phyloP scores from a whole-genome alignment of 1,284 basidiomycete species.

The Ustilago trichophora region DNA sequence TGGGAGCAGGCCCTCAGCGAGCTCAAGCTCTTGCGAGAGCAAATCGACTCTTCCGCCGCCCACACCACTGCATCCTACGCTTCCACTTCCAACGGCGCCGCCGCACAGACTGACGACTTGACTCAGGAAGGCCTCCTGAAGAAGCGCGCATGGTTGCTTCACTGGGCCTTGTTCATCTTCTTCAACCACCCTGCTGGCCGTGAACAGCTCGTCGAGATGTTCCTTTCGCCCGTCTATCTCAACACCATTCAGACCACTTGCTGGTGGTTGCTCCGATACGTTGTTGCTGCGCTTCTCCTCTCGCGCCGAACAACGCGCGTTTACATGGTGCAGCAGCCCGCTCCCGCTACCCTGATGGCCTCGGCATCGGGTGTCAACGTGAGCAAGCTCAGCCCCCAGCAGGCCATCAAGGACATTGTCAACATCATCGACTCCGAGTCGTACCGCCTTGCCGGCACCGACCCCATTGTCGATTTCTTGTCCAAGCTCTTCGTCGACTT shows the following conservation, averaged over 20 bases:
- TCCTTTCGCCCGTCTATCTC: slow-evolving; percentile 93
- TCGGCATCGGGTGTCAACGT: slow-evolving; percentile 41
- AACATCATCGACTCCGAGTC: slow-evolving; percentile 62
- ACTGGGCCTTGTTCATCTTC: slow-evolving; percentile 98
- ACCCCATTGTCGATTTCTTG: slow-evolving; percentile 91
- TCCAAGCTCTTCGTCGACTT: slow-evolving; percentile 93
- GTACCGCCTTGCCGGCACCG: slow-evolving; percentile 79
- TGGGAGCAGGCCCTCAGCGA: slow-evolving; percentile 94
- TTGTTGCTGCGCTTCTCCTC: slow-evolving; percentile 89
- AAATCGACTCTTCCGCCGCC: slow-evolving; percentile 75
- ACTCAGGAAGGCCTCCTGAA: slow-evolving; percentile 76
- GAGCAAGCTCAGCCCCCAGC: slow-evolving; percentile 59
- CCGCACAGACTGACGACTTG: slow-evolving; percentile 40
- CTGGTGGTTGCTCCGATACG: slow-evolving; percentile 94
- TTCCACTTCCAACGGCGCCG: slow-evolving; percentile 36
- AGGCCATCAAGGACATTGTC: slow-evolving; percentile 63
- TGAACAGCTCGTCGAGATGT: slow-evolving; percentile 92
- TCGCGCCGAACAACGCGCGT: slow-evolving; percentile 74
- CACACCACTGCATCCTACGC: slow-evolving; percentile 41
- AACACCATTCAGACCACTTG: slow-evolving; percentile 97
- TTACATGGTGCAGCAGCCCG: slow-evolving; percentile 56
- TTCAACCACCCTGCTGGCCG: slow-evolving; percentile 94
- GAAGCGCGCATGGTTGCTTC: slow-evolving; percentile 95
- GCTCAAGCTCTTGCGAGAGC: slow-evolving; percentile 88
- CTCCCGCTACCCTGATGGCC: slow-evolving; percentile 37